phyloP scores from a whole-genome alignment of 78 protist species.

The Speleostelium caveatum region DNA sequence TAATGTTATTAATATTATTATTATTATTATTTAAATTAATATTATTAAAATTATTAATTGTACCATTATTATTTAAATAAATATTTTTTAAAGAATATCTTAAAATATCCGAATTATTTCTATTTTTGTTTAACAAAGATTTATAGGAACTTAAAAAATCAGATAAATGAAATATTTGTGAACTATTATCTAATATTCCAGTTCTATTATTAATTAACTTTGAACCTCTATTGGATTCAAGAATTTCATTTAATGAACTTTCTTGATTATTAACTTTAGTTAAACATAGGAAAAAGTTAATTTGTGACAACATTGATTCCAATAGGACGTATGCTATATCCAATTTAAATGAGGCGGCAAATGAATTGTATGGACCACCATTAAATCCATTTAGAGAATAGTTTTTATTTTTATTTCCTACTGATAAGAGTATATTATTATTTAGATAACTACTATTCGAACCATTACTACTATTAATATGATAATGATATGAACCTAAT shows the following conservation, averaged over 20 bases:
- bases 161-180: slow-evolving; percentile 8
- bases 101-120: not conserved
- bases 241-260: not conserved
- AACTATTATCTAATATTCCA: slow-evolving; percentile 49
- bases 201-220: slow-evolving; percentile 11
- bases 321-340: slow-evolving; percentile 19
- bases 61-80: not conserved
- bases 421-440: slow-evolving; percentile 23
- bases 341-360: not conserved
- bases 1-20: not conserved
- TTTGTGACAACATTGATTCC: slow-evolving; percentile 28
- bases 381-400: slow-evolving; percentile 6
- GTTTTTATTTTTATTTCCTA: slow-evolving; percentile 5
- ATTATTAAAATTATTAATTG: not conserved
- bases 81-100: no score
- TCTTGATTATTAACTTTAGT: slow-evolving; percentile 23
- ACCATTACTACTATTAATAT: no score
- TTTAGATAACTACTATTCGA: slow-evolving; percentile 32
- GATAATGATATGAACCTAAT: no score
- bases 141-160: not conserved
- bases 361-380: not conserved
- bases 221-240: slow-evolving; percentile 29
- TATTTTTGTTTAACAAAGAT: no score
- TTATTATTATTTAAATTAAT: not conserved
- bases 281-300: slow-evolving; percentile 21